These are phyloP conservation scores for Saturnispora serradocipensis DNA, from an alignment of 805 yeast species.

Conservation along the genomic window DNA sequence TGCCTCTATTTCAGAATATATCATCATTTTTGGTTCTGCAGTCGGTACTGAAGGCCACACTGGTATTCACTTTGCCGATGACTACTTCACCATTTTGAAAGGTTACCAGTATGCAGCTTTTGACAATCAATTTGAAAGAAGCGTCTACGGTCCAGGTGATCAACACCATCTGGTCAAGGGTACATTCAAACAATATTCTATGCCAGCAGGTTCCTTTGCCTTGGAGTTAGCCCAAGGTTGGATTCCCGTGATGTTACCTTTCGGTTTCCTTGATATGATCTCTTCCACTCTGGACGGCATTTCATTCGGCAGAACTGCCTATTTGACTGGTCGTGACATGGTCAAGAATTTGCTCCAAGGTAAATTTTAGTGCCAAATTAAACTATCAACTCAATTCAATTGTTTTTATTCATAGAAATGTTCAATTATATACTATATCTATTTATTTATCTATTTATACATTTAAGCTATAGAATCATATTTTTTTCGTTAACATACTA, in stretches of 20 bases:
- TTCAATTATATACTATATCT: not conserved
- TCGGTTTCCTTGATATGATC: constrained; percentile 76
- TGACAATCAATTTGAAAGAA: constrained; percentile 55
- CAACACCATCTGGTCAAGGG: constrained; percentile 75
- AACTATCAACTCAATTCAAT: not conserved
- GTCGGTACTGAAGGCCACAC: constrained; percentile 94
- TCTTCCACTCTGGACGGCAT: constrained; percentile 72
- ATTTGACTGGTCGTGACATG: constrained; percentile 76
- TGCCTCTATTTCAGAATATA: constrained; percentile 87
- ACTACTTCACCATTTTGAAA: constrained; percentile 81
- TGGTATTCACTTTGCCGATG: constrained; percentile 96
- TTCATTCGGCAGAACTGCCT: constrained; percentile 60
- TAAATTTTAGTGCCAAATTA: constrained; percentile 44
- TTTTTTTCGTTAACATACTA: not conserved
- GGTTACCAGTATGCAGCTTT: constrained; percentile 73
- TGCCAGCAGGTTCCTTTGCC: constrained; percentile 80
- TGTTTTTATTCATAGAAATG: not conserved
- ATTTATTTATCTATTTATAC: not conserved
- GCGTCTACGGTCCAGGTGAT: constrained; percentile 79
- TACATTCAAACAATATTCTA: constrained; percentile 68
- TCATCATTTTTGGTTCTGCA: constrained; percentile 89
- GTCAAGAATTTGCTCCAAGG: constrained; percentile 53
- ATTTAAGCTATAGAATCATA: no score
- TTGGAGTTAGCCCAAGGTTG: constrained; percentile 97
- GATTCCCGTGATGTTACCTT: constrained; percentile 97